Evolutionary conservation across 495 filamentous ascomycete genomes (phyloP).

Genomic region (Neurospora hispaniola): DNA sequence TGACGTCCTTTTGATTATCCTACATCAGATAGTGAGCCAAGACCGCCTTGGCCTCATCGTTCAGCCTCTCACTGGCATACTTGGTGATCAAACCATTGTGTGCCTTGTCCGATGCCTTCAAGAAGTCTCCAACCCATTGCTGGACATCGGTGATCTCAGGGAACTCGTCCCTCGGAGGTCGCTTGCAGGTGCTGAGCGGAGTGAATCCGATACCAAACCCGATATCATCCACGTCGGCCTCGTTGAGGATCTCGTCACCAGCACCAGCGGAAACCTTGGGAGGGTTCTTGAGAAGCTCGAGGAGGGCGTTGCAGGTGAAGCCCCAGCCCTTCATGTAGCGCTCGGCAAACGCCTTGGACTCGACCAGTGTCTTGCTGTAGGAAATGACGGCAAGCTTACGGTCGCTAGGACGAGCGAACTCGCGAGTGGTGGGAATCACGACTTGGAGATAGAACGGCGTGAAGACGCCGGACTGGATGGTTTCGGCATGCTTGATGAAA

Average conservation of each 20-base stretch:
- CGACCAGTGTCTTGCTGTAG: constrained; percentile 78
- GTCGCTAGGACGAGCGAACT: constrained; percentile 74
- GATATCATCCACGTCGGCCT: constrained; percentile 87
- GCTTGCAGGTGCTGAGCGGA: constrained; percentile 76
- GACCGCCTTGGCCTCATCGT: constrained; percentile 29
- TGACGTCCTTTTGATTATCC: background rate
- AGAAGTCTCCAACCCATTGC: constrained; percentile 63
- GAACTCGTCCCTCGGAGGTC: constrained; percentile 57
- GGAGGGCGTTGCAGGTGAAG: constrained; percentile 71
- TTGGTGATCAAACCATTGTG: constrained; percentile 28
- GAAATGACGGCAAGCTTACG: constrained; percentile 91
- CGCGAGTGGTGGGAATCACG: constrained; percentile 78
- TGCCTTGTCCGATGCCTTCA: constrained; percentile 42
- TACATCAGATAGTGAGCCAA: constrained; percentile 32
- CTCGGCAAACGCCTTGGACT: constrained; percentile 66
- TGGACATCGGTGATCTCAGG: constrained; percentile 72
- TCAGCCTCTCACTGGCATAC: constrained; percentile 29
- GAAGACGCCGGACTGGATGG: constrained; percentile 72
- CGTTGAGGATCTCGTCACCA: constrained; percentile 65
- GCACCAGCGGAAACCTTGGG: constrained; percentile 52
- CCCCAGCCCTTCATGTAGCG: constrained; percentile 79
- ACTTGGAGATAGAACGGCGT: constrained; percentile 71
- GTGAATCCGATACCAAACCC: constrained; percentile 92
- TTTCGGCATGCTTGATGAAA: constrained; percentile 69
- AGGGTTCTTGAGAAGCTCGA: constrained; percentile 80